Evolutionary conservation across 345 rosid species (phyloP).

Genomic region (Populus ilicifolia): DNA sequence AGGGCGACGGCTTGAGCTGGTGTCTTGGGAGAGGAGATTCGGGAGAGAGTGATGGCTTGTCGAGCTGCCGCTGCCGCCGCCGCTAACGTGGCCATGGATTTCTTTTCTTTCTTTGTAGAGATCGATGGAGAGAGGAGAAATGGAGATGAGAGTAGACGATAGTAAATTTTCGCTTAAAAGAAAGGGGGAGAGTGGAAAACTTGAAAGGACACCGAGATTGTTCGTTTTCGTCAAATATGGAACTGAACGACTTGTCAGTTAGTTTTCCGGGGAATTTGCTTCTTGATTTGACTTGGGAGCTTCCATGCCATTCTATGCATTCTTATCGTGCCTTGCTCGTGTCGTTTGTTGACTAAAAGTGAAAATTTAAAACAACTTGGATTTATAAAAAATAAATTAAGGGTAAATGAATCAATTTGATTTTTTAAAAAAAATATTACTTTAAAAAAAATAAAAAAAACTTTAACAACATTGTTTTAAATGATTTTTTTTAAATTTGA

Average conservation of each 20-base stretch:
- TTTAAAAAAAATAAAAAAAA: no score
- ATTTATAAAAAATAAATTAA: no score
- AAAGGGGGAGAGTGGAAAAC: neutral
- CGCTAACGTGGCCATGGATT: slow-evolving; percentile 48
- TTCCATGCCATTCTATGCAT: neutral
- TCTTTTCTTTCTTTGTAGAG: neutral
- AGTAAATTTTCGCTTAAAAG: neutral
- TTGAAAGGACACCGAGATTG: neutral
- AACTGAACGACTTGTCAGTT: neutral
- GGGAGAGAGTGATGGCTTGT: slow-evolving; percentile 30
- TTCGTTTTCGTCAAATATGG: neutral
- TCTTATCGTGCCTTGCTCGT: no score
- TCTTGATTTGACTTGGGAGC: neutral
- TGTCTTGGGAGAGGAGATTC: slow-evolving; percentile 26
- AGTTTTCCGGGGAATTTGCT: neutral
- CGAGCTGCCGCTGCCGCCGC: slow-evolving; percentile 56
- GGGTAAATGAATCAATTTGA: no score
- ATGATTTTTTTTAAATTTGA: no score
- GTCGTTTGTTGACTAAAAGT: no score
- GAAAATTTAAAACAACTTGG: no score
- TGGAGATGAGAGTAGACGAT: neutral
- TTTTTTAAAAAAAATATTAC: no score
- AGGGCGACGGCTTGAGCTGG: slow-evolving; percentile 36
- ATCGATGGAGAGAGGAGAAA: neutral
- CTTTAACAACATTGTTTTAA: no score